These are phyloP conservation scores for Euphorbia pulcherrima DNA, from an alignment of 345 rosid genomes.

Conservation along the genomic window DNA sequence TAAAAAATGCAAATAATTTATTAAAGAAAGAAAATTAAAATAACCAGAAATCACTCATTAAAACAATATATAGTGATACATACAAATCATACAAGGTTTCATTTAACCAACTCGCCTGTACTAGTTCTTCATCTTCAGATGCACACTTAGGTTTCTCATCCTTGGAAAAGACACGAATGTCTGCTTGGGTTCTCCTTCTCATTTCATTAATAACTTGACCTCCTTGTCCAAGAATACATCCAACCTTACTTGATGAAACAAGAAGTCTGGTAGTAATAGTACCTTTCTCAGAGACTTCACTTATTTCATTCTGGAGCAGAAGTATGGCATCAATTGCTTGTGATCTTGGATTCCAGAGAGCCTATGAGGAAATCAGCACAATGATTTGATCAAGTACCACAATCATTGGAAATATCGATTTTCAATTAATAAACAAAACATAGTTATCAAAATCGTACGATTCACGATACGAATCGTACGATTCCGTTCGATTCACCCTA, in stretches of 20 bases:
- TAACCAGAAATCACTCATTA: not conserved
- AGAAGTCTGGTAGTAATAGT: constrained; percentile 42
- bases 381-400: constrained; percentile 17
- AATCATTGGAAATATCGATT: constrained; percentile 2
- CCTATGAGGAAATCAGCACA: constrained; percentile 36
- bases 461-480: no score
- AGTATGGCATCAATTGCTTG: constrained; percentile 53
- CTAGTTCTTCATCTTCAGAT: constrained; percentile 55
- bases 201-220: constrained; percentile 61
- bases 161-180: constrained; percentile 50
- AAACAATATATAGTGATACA: not conserved
- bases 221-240: constrained; percentile 63
- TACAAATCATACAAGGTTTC: not conserved
- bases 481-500: no score
- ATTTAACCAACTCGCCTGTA: constrained; percentile 36
- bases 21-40: not conserved
- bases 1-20: not conserved
- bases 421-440: not conserved
- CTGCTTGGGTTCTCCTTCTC: constrained; percentile 57
- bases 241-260: constrained; percentile 56
- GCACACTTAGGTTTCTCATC: constrained; percentile 56
- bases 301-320: constrained; percentile 48
- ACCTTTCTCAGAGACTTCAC: constrained; percentile 49
- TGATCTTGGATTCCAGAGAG: constrained; percentile 41
- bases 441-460: no score